Base-by-base conservation (phyloP, 306 rosid species). In the Lupinus albus region DNA sequence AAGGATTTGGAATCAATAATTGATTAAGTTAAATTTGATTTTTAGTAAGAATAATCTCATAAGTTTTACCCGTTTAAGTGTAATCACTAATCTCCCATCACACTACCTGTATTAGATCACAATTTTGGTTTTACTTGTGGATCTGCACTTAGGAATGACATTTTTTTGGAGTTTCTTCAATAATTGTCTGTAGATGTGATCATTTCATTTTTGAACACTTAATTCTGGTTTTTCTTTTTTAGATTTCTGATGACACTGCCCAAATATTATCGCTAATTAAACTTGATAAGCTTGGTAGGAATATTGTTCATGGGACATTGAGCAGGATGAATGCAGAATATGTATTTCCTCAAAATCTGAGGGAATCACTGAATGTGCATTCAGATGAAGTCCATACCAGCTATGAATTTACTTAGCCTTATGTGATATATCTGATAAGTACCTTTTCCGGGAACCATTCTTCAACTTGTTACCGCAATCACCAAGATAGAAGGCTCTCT, bases 231-330 rank as follows among this genome's bases (percentile, higher is more conserved):
- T 65, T 79, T 71, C 25, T 53, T 68, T 25, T 67, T 54, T 82
- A 93, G 99, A 86, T 90, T 75, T 88, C 99, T 77, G 92, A 85
- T 69, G 99, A 86, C 78, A 94, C 30, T 25, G 30, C 30, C 30
- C 30, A 25, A 25, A 25, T 93, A 35, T 55, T 25, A 25, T 25
- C 63, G 50, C 20, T 32, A 50, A 45, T 44, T 79, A 20, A 3
- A 2, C 30, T 25, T 2, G 30, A 25, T 3, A 25, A 0, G 30
- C 30, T 25, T 25, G 30, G n/a, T n/a, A n/a, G n/a, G n/a, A n/a
- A n/a, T n/a, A n/a, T n/a, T n/a, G n/a, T n/a, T n/a, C n/a, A n/a
- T n/a, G n/a, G 30, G 4, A 25, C 30, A 25, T 25, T 25, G 30
- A 25, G 30, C 4, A 1, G 30, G 30, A 25, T 25, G 30, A 25